A percentile compares a stretch with the other conserved stretches of the same genome.
These are phyloP conservation scores for Neurospora crassa DNA, from an alignment of 2,329 filamentous ascomycete genomes.

Conservation along the genomic window DNA sequence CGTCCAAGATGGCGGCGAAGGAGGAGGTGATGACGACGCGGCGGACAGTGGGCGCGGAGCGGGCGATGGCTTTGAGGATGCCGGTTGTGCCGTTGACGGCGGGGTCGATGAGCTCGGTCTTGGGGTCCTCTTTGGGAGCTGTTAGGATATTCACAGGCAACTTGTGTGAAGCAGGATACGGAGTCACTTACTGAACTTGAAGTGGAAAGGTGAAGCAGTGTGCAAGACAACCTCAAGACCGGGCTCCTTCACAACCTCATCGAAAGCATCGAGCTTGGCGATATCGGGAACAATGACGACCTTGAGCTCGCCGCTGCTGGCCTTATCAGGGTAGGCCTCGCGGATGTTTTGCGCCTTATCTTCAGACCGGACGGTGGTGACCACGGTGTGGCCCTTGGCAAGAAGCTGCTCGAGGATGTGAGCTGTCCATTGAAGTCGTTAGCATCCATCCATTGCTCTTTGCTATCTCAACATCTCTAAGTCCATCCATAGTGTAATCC, in stretches of 20 bases:
- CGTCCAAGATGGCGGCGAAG: conserved; percentile 42
- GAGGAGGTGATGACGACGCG: conserved; percentile 56
- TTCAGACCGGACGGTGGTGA: conserved; percentile 47
- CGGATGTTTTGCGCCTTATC: conserved; percentile 43
- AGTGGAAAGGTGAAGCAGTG: conserved; percentile 52
- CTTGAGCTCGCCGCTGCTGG: conserved; percentile 31
- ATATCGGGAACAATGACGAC: conserved; percentile 67
- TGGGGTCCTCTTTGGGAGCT: conserved; percentile 29
- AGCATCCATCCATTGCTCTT: background rate
- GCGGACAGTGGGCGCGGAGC: conserved; percentile 49
- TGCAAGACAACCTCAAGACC: conserved; percentile 48
- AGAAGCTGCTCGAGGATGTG: conserved; percentile 47
- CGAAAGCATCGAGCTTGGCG: conserved; percentile 63
- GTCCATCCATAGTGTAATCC: background rate
- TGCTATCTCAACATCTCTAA: background rate
- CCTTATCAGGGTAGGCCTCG: conserved; percentile 34
- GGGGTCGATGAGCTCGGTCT: conserved; percentile 47
- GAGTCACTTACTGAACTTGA: conserved; percentile 31
- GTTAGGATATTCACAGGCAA: background rate
- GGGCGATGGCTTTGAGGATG: conserved; percentile 61
- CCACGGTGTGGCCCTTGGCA: conserved; percentile 37
- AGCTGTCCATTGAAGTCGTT: conserved; percentile 24
- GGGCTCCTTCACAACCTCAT: conserved; percentile 44
- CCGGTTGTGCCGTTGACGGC: conserved; percentile 54
- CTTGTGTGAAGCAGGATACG: background rate